phyloP scores from a whole-genome alignment of 2,329 filamentous ascomycete species.

The Chaetomium sp. region DNA sequence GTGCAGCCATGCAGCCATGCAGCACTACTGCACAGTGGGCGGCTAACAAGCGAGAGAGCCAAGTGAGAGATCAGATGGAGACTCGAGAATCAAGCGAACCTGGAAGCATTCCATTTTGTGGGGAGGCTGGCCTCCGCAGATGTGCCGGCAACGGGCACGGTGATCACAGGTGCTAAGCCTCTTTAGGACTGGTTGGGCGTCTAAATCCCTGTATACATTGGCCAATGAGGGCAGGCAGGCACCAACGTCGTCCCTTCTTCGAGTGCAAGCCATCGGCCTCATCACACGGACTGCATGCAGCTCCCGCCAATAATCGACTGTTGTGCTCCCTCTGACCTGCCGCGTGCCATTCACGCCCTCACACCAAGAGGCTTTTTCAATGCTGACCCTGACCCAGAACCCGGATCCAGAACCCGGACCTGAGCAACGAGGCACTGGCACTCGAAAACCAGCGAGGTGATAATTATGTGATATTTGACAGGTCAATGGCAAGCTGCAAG shows the following conservation, averaged over 20 bases:
- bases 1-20: constrained; percentile 31
- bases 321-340: constrained; percentile 17
- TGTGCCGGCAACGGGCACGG: constrained; percentile 12
- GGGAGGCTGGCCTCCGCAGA: constrained; percentile 1
- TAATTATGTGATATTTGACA: constrained; percentile 3
- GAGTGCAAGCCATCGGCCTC: constrained; percentile 24
- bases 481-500: constrained; percentile 1
- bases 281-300: constrained; percentile 41
- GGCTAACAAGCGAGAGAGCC: constrained; percentile 41
- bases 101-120: constrained; percentile 8
- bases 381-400: background rate
- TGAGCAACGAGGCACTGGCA: background rate
- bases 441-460: background rate
- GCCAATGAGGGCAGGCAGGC: constrained; percentile 35
- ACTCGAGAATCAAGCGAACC: background rate
- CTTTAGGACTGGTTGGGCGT: constrained; percentile 43
- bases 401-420: background rate
- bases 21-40: constrained; percentile 46
- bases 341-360: constrained; percentile 11
- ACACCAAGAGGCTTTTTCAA: background rate
- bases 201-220: constrained; percentile 43
- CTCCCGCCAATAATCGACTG: constrained; percentile 30
- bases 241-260: constrained; percentile 27
- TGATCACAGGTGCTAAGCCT: constrained; percentile 39
- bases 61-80: constrained; percentile 17